Base-by-base conservation (phyloP, 805 yeast species). In the Wickerhamomyces kurtzmanii region DNA sequence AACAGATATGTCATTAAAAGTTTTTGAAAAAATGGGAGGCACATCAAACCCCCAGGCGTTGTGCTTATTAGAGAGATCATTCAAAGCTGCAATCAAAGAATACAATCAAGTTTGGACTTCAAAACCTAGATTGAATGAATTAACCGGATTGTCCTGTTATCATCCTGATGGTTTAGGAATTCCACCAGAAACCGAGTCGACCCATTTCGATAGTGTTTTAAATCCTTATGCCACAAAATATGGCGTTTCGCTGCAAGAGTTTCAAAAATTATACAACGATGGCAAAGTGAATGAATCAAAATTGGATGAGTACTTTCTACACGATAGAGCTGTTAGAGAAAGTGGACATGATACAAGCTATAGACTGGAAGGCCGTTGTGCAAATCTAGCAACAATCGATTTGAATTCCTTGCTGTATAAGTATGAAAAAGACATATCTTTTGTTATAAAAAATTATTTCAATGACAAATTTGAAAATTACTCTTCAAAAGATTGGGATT, bases 261-360 rank as follows among this genome's bases (percentile, higher is more conserved):
- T 85, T 48, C 71, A 78, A 37, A 54, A 65, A 24, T 61, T 65
- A 44, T 91, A 89, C 57, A 85, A 87, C 44, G 51, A 59, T 22
- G 77, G 79, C 4, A 53, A 59, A 28, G 63, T 89, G 12, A 34
- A 56, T 4, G 96, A 84, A 45, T 93, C 94, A 1, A 73, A 62
- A n/a, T 62, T 89, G 34, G 97, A 91, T 45, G 86, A 74, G 37
- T 89, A 83, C 49, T 83, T 89, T 49, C 52, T 82, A 27, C 95
- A 89, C 47, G 98, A 89, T 51, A 65, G 96, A 33, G 96, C 94
- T 1, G 94, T 89, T 8, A 71, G 98, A 48, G 98, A 89, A 55
- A 77, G 91, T 18, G 98, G 98, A 1, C 97, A 91, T 50, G 98
- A 89, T 49, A 91, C 97, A 0, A 66, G 89, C 2, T 85, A 87